A percentile compares a stretch with the other conserved stretches of the same genome.
Conservation (phyloP, 257 asterid genomes). For the Solanum dulcamara region DNA sequence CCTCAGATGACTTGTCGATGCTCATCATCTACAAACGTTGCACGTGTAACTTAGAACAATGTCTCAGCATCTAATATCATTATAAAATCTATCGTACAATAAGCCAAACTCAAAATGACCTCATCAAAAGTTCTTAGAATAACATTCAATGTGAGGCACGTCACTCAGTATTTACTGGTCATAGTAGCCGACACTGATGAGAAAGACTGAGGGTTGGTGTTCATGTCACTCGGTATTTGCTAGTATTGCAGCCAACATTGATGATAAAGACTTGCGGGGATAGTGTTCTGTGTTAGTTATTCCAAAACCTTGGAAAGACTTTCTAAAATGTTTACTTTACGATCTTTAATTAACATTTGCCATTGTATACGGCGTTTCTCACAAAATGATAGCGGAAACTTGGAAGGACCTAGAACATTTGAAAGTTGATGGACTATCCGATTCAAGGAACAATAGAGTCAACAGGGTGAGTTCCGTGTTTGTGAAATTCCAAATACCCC, state of each 20-base stretch:
- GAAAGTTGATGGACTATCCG: neutral
- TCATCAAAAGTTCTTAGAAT: neutral
- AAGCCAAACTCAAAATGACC: neutral
- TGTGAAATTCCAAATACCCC: neutral
- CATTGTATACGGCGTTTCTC: neutral
- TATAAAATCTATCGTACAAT: too few relatives aligned
- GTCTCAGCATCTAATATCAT: neutral
- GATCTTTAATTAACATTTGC: neutral
- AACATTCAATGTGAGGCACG: neutral
- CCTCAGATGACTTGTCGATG: slow-evolving; percentile 68
- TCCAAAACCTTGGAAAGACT: neutral
- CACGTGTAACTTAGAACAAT: neutral
- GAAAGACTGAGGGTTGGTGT: neutral
- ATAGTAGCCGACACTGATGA: neutral
- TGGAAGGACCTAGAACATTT: neutral
- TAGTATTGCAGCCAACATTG: neutral
- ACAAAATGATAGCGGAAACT: neutral
- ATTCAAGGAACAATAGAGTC: neutral
- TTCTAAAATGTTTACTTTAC: neutral
- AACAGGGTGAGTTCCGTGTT: neutral
- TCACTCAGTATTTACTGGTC: neutral
- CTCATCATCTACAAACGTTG: slow-evolving; percentile 54
- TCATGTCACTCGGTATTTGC: neutral
- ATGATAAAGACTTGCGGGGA: neutral
- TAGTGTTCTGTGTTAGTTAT: neutral